Evolutionary conservation across 1,284 basidiomycete species (phyloP).

Genomic region (Apiotrichum domesticum): DNA sequence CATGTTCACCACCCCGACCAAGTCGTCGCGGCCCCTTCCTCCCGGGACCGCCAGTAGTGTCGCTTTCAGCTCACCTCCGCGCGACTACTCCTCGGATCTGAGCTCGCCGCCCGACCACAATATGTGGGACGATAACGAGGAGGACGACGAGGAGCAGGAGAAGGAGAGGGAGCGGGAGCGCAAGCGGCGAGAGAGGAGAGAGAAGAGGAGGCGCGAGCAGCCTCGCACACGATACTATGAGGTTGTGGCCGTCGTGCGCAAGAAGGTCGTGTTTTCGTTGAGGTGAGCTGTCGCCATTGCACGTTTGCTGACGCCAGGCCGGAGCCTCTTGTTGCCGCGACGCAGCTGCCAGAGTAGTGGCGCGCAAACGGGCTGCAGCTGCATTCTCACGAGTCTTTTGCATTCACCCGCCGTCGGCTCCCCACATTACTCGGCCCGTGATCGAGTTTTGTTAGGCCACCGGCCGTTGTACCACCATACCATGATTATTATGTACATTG

Average conservation of each 20-base stretch:
- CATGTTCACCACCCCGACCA: slow-evolving; percentile 7
- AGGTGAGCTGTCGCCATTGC: slow-evolving; percentile 21
- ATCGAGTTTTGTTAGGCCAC: no score
- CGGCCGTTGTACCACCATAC: no score
- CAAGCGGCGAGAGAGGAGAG: slow-evolving; percentile 7
- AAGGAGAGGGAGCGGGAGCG: slow-evolving; percentile 13
- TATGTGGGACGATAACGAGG: slow-evolving; percentile 6
- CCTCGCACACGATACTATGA: slow-evolving; percentile 41
- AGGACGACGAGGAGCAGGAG: slow-evolving; percentile 21
- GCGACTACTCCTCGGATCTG: slow-evolving; percentile 43
- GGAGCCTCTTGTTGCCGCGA: slow-evolving; percentile 45
- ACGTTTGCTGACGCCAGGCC: slow-evolving; percentile 23
- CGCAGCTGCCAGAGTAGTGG: slow-evolving; percentile 32
- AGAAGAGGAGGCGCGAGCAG: slow-evolving; percentile 6
- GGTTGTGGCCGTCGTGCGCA: slow-evolving; percentile 43
- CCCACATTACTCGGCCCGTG: no score
- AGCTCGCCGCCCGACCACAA: slow-evolving; percentile 22
- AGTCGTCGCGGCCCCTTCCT: background rate
- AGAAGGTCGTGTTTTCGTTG: slow-evolving; percentile 45
- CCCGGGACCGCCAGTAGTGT: slow-evolving; percentile 10
- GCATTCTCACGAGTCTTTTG: background rate
- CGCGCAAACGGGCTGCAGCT: no score
- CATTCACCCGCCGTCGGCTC: background rate
- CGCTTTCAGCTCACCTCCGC: slow-evolving; percentile 14
- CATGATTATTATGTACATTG: no score